phyloP scores from a whole-genome alignment of 768 basidiomycete genomes.

The Gautieria morchelliformis region DNA sequence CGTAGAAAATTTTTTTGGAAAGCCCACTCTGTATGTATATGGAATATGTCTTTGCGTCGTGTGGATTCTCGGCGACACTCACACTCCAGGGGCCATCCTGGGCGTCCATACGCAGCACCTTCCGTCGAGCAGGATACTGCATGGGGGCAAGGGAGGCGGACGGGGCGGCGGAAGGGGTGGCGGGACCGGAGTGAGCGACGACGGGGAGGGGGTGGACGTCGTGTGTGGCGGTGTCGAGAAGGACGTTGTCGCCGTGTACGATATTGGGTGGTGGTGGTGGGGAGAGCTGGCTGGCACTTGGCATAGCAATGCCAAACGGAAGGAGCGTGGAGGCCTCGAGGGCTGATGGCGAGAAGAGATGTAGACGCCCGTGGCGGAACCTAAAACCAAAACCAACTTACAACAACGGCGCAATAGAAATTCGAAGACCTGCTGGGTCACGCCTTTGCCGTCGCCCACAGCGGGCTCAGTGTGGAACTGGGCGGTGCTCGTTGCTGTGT shows the following conservation, averaged over 20 bases:
- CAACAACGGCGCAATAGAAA: too few species aligned
- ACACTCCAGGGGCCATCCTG: constrained; percentile 83
- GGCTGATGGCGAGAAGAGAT: not conserved
- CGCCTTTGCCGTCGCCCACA: too few species aligned
- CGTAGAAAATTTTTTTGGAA: constrained; percentile 6
- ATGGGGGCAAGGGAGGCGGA: not conserved
- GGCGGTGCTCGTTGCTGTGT: too few species aligned
- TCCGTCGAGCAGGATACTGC: constrained; percentile 15
- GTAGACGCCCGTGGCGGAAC: not conserved
- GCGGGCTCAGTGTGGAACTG: too few species aligned
- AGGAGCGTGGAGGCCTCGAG: constrained; percentile 1
- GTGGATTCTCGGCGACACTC: constrained; percentile 78
- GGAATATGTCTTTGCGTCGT: constrained; percentile 63
- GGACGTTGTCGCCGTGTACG: not conserved
- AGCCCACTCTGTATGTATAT: constrained; percentile 85
- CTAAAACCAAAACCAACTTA: not conserved
- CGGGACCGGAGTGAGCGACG: not conserved
- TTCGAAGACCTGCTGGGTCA: too few species aligned
- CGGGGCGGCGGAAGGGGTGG: not conserved
- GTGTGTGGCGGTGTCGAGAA: not conserved
- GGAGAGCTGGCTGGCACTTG: not conserved
- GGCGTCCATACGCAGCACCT: constrained; percentile 53
- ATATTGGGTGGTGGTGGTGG: not conserved
- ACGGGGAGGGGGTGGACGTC: not conserved
- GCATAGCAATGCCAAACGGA: not conserved